phyloP scores from a whole-genome alignment of 2,329 filamentous ascomycete species.

The Alternaria metachromatica region DNA sequence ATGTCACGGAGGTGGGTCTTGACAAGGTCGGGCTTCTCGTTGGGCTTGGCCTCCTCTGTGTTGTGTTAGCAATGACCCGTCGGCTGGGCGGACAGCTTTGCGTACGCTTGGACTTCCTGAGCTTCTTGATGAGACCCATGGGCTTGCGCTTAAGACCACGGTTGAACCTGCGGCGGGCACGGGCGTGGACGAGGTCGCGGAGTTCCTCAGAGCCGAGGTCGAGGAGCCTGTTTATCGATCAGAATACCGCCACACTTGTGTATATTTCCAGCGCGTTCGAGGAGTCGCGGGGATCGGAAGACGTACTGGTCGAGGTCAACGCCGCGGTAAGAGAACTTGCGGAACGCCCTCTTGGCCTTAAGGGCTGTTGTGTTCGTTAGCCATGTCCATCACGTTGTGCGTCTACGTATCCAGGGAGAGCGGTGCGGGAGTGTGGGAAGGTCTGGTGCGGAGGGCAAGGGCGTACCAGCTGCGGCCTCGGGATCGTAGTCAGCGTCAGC shows the following conservation, averaged over 20 bases:
- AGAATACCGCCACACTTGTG: conserved; percentile 19
- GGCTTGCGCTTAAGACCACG: conserved; percentile 99
- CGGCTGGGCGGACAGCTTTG: neutral
- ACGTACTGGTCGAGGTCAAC: conserved; percentile 99
- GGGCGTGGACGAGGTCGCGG: conserved; percentile 98
- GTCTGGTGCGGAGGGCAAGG: conserved; percentile 19
- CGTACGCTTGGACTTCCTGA: conserved; percentile 77
- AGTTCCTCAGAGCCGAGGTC: conserved; percentile 98
- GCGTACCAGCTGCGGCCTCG: conserved; percentile 73
- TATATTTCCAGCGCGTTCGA: neutral
- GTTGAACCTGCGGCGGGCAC: conserved; percentile 98
- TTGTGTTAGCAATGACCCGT: conserved; percentile 1
- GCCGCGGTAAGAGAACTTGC: conserved; percentile 99
- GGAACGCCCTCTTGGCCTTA: conserved; percentile 99
- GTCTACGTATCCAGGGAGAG: conserved; percentile 2
- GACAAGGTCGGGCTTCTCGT: conserved; percentile 99
- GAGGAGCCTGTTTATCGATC: conserved; percentile 74
- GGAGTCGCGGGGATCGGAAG: conserved; percentile 12
- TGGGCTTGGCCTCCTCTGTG: conserved; percentile 63
- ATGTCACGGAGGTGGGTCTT: conserved; percentile 99
- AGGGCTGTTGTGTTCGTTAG: conserved; percentile 69
- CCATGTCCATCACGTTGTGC: conserved; percentile 20
- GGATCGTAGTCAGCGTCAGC: conserved; percentile 81
- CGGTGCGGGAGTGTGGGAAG: conserved; percentile 15
- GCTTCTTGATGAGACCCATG: conserved; percentile 99